Base-by-base conservation (phyloP, 176 grass and related monocot species). In the Triticum dicoccoides region DNA sequence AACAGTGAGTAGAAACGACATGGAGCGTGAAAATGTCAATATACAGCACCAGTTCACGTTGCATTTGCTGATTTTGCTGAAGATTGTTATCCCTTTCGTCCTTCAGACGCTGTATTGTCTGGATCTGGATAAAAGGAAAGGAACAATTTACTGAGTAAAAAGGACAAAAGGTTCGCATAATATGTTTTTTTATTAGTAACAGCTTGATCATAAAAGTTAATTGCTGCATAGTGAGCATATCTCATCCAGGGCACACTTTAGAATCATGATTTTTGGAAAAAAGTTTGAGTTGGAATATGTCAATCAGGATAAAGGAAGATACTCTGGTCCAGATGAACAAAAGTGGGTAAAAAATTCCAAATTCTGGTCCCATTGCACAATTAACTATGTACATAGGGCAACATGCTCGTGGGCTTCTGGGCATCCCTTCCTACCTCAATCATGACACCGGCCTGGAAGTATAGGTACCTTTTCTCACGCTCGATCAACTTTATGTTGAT, bases 11-110 rank as follows among this genome's bases (percentile, higher is more conserved):
- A 64, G 11, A 62, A 82, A 78, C 1, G 51, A 6, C 51, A 68
- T 75, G 17, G 42, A 84, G 18, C 4, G 14, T 10, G 70, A 65
- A 71, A 76, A 81, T 47, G 34, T 30, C 3, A 58, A 69, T 47
- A 81, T 7, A 64, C 72, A 11, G 14, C 59, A 99, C 97, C 92
- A 99, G 30, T 88, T 99, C 97, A 67, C 92, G 87, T 82, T 96
- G 90, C 71, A 96, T 90, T 84, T 99, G 97, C 59, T 96, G 86
- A 88, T 96, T 99, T 92, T 94, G 90, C 73, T 94, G 97, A 87
- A 99, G 69, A 82, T 82, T 90, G 41, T 13, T 80, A 86, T 99
- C 97, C 75, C 90, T 94, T 80, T 96, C 97, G 11, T 99, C 94
- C 87, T 94, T 96, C 85, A 99, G 71, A 78, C 62, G 73, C 18